These are phyloP conservation scores for Diaporthe batatas DNA, from an alignment of 2,329 filamentous ascomycete genomes.

Conservation along the genomic window DNA sequence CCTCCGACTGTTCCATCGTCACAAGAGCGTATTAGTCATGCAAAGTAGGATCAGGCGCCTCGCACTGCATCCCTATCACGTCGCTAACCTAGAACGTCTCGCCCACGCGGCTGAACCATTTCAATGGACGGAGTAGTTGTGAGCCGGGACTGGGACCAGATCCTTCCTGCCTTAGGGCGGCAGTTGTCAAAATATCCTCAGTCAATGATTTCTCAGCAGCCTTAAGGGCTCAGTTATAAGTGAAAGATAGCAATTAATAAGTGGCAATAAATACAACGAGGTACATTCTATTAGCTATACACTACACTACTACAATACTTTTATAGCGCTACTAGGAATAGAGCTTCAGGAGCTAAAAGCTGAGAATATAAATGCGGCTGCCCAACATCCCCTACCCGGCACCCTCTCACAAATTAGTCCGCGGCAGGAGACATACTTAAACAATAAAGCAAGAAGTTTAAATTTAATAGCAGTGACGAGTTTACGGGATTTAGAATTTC, in stretches of 20 bases:
- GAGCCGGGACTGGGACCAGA: neutral
- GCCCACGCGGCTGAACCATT: neutral
- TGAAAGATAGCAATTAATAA: too few species aligned
- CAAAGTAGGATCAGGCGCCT: neutral
- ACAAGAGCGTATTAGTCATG: neutral
- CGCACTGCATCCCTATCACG: too few species aligned
- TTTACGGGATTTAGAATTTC: too few species aligned
- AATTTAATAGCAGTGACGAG: too few species aligned
- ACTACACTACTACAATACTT: neutral
- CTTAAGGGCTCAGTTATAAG: too few species aligned
- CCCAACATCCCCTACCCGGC: neutral
- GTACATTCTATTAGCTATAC: neutral
- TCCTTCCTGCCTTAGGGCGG: too few species aligned
- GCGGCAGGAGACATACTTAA: neutral
- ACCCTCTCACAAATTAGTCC: neutral
- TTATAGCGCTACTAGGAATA: neutral
- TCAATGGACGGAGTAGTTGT: neutral
- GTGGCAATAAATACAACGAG: too few species aligned
- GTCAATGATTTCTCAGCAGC: too few species aligned
- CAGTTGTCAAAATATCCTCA: too few species aligned
- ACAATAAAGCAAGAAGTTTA: too few species aligned
- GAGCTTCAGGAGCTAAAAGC: constrained; percentile 8
- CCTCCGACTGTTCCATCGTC: too few species aligned
- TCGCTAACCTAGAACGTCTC: too few species aligned
- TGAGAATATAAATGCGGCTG: neutral